Base-by-base conservation (phyloP, 805 yeast genomes). In the Pichia rugopelliculosa region DNA sequence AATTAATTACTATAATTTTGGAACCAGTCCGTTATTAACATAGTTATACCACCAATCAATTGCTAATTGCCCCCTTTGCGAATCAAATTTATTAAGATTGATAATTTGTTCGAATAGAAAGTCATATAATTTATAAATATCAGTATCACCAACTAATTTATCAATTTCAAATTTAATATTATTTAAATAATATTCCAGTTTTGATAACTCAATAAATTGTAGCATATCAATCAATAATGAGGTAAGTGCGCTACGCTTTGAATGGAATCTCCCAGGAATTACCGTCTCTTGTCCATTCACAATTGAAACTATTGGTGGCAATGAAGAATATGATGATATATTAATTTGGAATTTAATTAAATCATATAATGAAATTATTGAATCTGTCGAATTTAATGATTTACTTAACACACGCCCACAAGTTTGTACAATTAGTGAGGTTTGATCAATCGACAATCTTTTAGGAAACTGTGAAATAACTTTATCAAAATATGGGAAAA, bases 31-130 rank as follows among this genome's bases (percentile, higher is more conserved):
- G 17, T 46, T 47, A 44, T 62, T 62, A 6, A 64, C 58, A 39
- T 60, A 57, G 22, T 71, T 72, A 58, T 79, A 82, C 87, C 87
- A 82, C 86, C 87, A 82, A 21, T 64, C 63, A 44, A 76, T 70
- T 1, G 78, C 85, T 37, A 77, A 46, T 39, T 73, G 75, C 6
- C 79, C 74, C 53, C 82, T 69, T 52, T 77, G 79, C 47, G 78
- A 65, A 53, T 79, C 83, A 46, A 77, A 66, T 49, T 76, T 80
- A 53, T 78, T 83, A 42, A 82, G 72, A 4, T 53, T 51, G 6
- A 66, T 46, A 11, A 83, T 59, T 24, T 73, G 65, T 37, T 70
- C 72, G 84, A 87, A 81, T 41, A 80, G 56, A 39, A 61, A 60
- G 20, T 61, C 65, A 12, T 65, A 57, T 45, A 81, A 64, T 36